These are phyloP conservation scores for Trypanosomatidae sp. DNA, from an alignment of 208 protist species.

Conservation along the genomic window DNA sequence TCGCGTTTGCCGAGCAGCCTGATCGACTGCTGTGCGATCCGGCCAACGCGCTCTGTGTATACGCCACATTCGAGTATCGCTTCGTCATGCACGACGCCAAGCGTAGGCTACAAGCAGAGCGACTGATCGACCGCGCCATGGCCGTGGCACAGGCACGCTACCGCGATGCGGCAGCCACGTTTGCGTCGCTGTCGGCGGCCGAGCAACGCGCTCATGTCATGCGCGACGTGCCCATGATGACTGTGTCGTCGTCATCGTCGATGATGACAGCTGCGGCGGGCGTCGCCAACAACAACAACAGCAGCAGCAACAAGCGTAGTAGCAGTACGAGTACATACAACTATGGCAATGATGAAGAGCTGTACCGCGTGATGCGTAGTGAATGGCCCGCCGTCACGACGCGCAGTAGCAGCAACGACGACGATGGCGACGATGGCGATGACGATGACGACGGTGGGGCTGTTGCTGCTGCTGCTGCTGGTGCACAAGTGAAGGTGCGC, in stretches of 20 bases:
- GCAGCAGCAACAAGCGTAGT: background rate
- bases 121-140: constrained; percentile 25
- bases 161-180: background rate
- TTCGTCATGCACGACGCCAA: constrained; percentile 22
- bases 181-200: background rate
- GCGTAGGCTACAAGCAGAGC: constrained; percentile 14
- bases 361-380: background rate
- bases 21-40: constrained; percentile 59
- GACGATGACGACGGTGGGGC: background rate
- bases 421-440: no score
- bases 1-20: constrained; percentile 33
- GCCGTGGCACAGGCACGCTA: constrained; percentile 1
- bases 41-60: constrained; percentile 44
- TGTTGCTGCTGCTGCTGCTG: background rate
- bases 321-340: background rate
- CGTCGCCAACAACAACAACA: no score
- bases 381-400: background rate
- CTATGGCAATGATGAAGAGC: background rate
- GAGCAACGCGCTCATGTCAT: background rate
- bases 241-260: no score
- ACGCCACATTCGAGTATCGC: constrained; percentile 33
- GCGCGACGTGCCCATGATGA: background rate
- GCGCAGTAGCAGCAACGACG: background rate
- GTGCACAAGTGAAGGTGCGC: background rate
- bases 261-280: no score